Conservation (phyloP, 2,329 filamentous ascomycete species). For the Colletotrichum simmondsii region DNA sequence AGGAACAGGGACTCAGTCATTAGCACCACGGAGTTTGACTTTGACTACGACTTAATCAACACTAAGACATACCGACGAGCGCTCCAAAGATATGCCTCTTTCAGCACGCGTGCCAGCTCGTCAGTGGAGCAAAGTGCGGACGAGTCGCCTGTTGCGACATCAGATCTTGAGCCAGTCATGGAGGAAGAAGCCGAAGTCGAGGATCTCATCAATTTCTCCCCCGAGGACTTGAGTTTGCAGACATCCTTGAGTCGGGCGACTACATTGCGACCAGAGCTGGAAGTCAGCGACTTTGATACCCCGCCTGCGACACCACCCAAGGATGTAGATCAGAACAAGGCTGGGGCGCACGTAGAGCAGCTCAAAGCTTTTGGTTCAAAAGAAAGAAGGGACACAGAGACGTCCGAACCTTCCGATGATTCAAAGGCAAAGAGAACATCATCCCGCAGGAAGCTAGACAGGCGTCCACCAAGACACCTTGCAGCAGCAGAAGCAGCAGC, state of each 20-base stretch:
- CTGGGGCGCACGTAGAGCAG: background rate
- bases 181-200: background rate
- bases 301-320: background rate
- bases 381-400: rapidly evolving
- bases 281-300: background rate
- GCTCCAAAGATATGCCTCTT: slow-evolving; percentile 6
- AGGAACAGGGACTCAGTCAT: slow-evolving; percentile 27
- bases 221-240: background rate
- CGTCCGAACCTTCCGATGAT: background rate
- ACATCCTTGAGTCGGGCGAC: slow-evolving; percentile 1
- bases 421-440: background rate
- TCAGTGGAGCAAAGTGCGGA: background rate
- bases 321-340: background rate
- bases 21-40: slow-evolving; percentile 31
- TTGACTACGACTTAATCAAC: slow-evolving; percentile 30
- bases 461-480: background rate
- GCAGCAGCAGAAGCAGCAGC: background rate
- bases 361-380: no score
- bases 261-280: background rate
- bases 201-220: background rate
- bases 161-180: background rate
- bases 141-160: background rate
- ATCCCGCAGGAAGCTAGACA: background rate
- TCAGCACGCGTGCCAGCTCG: background rate
- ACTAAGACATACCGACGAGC: slow-evolving; percentile 24